Percentiles rank a stretch among this genome's conserved stretches.
Conservation (phyloP, 2,329 filamentous ascomycete genomes). For the Aspergillus quadricinctus region DNA sequence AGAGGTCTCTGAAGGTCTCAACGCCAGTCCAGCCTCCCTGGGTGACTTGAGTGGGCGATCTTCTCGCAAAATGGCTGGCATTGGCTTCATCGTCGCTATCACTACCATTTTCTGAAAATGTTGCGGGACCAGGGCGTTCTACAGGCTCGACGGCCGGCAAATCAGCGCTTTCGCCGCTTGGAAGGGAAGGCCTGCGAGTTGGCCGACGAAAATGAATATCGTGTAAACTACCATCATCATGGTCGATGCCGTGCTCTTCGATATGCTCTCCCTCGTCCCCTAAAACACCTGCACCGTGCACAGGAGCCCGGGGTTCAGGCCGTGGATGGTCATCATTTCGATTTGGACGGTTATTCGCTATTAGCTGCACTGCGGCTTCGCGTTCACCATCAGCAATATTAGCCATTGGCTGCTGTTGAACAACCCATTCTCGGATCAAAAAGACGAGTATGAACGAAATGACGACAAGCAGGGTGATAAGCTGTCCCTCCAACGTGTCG, state of each 20-base stretch:
- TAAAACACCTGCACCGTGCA: slow-evolving; percentile 8
- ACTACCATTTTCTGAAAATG: slow-evolving; percentile 1
- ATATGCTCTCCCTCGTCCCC: slow-evolving; percentile 6
- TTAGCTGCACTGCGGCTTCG: slow-evolving; percentile 48
- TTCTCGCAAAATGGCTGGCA: slow-evolving; percentile 3
- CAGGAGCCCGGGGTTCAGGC: slow-evolving; percentile 10
- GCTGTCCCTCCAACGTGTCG: slow-evolving; percentile 82
- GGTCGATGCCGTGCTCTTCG: slow-evolving; percentile 7
- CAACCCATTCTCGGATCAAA: slow-evolving; percentile 92
- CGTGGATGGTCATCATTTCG: slow-evolving; percentile 15
- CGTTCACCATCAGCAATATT: slow-evolving; percentile 64
- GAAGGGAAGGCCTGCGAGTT: neutral
- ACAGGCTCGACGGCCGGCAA: neutral
- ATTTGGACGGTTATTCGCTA: slow-evolving; percentile 35
- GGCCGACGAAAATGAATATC: slow-evolving; percentile 12
- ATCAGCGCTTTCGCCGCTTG: neutral
- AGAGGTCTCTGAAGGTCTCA: slow-evolving; percentile 52
- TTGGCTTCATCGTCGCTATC: slow-evolving; percentile 7
- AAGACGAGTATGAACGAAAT: slow-evolving; percentile 96
- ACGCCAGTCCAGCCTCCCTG: slow-evolving; percentile 25
- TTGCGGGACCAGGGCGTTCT: neutral
- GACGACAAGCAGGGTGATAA: slow-evolving; percentile 88
- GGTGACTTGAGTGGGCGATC: slow-evolving; percentile 7
- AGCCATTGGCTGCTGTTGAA: slow-evolving; percentile 92
- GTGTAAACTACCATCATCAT: slow-evolving; percentile 5